A percentile compares a stretch with the other conserved stretches of the same genome.
Evolutionary conservation across 2,329 filamentous ascomycete species (phyloP).

Genomic region (Aureobasidium sp.): DNA sequence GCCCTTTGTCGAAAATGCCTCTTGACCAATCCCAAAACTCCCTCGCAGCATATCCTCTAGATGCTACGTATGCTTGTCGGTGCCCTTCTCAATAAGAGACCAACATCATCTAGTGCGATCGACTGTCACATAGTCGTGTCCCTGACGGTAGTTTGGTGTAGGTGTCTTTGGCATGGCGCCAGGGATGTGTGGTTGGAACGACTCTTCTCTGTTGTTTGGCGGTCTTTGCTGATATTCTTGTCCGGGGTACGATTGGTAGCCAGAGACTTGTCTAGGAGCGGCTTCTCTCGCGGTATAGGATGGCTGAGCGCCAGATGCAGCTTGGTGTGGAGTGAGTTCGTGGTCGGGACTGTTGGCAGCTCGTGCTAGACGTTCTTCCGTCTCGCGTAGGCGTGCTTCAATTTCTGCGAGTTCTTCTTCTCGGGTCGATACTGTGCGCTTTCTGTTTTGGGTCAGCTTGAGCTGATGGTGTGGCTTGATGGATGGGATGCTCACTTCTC

Average conservation of each 20-base stretch:
- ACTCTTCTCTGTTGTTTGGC: conserved; percentile 7
- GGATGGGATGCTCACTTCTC: conserved; percentile 57
- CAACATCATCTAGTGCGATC: conserved; percentile 20
- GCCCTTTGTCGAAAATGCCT: neutral
- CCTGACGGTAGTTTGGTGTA: conserved; percentile 22
- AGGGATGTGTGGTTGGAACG: conserved; percentile 18
- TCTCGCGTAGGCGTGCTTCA: conserved; percentile 73
- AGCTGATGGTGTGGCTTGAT: neutral
- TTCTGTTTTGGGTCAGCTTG: conserved; percentile 44
- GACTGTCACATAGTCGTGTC: conserved; percentile 29
- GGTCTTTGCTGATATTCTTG: neutral
- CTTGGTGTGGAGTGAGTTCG: conserved; percentile 5
- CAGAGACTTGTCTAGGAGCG: neutral
- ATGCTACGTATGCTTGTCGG: neutral
- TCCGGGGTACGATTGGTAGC: neutral
- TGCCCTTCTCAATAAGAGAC: neutral
- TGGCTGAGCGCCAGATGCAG: neutral
- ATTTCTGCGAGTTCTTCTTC: conserved; percentile 76
- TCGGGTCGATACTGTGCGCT: conserved; percentile 66
- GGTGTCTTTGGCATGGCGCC: conserved; percentile 26
- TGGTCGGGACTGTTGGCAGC: conserved; percentile 19
- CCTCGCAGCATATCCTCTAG: neutral
- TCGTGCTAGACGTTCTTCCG: conserved; percentile 62
- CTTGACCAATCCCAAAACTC: neutral
- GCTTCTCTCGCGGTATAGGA: neutral